Conservation (phyloP, 2,329 filamentous ascomycete species). For the Aspergillus flavus region DNA sequence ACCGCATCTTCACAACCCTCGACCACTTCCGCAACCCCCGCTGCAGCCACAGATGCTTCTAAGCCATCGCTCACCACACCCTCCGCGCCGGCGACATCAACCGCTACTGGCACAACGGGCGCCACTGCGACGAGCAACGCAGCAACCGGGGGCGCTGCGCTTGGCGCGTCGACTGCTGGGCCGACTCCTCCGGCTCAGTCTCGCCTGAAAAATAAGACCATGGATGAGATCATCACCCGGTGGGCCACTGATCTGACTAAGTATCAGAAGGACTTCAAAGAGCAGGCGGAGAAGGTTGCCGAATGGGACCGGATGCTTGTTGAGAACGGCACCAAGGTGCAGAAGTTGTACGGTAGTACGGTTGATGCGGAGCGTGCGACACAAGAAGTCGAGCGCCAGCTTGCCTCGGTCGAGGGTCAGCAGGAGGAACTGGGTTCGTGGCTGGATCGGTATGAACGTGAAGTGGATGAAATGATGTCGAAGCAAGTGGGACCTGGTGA, state of each 20-base stretch:
- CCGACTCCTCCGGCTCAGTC: conserved; percentile 79
- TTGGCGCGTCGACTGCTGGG: conserved; percentile 76
- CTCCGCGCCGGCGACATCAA: conserved; percentile 37
- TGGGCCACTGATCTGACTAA: conserved; percentile 96
- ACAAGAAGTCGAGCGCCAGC: conserved; percentile 88
- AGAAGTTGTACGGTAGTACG: conserved; percentile 86
- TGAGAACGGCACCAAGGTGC: conserved; percentile 92
- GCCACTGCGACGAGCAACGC: conserved; percentile 28
- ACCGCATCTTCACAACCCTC: conserved; percentile 27
- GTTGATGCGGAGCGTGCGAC: conserved; percentile 93
- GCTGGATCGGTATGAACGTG: conserved; percentile 87
- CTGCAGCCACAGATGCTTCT: conserved; percentile 24
- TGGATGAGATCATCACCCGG: conserved; percentile 97
- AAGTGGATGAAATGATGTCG: conserved; percentile 85
- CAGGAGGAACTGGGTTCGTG: conserved; percentile 87
- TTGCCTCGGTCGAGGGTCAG: conserved; percentile 85
- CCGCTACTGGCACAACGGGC: conserved; percentile 18
- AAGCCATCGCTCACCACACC: conserved; percentile 30
- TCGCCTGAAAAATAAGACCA: conserved; percentile 94
- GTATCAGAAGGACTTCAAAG: conserved; percentile 95
- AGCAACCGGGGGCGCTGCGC: conserved; percentile 32
- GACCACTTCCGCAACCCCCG: conserved; percentile 21
- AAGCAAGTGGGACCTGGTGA: conserved; percentile 77
- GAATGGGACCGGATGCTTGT: conserved; percentile 91
- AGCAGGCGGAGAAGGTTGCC: conserved; percentile 83